Percentiles rank a stretch among this genome's conserved stretches.
phyloP scores from a whole-genome alignment of 2,329 filamentous ascomycete genomes.

The Colletotrichum sojae region DNA sequence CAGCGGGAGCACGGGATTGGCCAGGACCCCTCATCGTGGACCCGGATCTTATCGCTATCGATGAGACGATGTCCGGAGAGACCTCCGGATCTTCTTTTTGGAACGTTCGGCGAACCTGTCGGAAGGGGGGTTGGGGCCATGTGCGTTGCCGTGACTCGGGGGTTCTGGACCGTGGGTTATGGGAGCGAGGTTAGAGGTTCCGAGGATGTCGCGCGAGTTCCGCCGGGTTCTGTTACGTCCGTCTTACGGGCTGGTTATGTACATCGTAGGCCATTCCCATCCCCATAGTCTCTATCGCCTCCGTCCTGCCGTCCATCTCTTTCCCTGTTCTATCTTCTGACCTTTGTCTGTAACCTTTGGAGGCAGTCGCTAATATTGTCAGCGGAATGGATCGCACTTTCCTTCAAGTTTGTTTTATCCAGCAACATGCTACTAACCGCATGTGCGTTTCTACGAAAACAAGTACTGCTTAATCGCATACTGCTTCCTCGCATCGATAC shows the following conservation, averaged over 20 bases:
- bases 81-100: neutral
- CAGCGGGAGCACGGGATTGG: neutral
- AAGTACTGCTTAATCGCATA: no score
- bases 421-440: accelerated
- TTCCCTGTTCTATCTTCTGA: no score
- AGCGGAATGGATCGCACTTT: no score
- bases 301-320: accelerated
- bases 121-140: conserved; percentile 6
- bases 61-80: neutral
- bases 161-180: conserved; percentile 5
- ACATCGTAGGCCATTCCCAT: no score
- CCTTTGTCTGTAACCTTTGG: no score
- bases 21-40: neutral
- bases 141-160: conserved; percentile 19
- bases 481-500: no score
- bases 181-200: conserved; percentile 12
- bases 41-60: conserved; percentile 6
- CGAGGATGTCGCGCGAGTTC: neutral
- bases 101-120: conserved; percentile 18
- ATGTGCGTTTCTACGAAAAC: accelerated
- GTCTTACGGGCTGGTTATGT: no score
- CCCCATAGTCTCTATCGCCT: no score
- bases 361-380: no score
- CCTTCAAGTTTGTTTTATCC: no score
- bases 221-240: neutral